phyloP scores from a whole-genome alignment of 2,329 filamentous ascomycete genomes.

The Cladosporium sp. region DNA sequence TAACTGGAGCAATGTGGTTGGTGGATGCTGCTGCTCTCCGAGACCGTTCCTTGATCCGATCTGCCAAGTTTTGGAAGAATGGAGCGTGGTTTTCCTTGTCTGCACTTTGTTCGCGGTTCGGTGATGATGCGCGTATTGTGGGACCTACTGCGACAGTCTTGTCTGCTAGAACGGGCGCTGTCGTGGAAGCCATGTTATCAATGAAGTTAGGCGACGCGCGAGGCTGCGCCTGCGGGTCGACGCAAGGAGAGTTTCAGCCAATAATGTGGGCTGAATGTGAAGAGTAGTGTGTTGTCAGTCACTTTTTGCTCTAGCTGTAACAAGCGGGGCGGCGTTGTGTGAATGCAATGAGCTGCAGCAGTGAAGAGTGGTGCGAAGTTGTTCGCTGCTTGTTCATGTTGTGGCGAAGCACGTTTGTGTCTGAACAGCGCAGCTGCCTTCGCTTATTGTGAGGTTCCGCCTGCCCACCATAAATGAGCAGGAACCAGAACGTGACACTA shows the following conservation, averaged over 20 bases:
- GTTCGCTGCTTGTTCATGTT: background rate
- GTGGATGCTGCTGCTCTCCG: background rate
- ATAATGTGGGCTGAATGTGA: background rate
- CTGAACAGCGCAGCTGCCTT: background rate
- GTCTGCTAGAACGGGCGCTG: background rate
- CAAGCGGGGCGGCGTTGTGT: background rate
- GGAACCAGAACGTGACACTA: too few relatives aligned
- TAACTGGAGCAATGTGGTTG: background rate
- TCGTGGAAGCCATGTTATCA: background rate
- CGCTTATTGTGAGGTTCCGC: background rate
- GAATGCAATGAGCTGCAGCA: background rate
- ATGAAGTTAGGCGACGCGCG: background rate
- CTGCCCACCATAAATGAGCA: background rate
- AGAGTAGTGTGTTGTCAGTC: background rate
- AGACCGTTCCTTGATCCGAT: slow-evolving; percentile 5
- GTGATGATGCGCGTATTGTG: background rate
- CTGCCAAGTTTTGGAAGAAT: background rate
- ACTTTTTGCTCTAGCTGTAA: background rate
- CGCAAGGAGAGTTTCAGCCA: slow-evolving; percentile 2
- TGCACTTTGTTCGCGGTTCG: background rate
- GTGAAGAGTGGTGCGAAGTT: background rate
- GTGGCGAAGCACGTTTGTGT: background rate
- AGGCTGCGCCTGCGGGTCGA: background rate
- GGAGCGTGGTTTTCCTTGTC: background rate
- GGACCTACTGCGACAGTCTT: background rate